phyloP scores from a whole-genome alignment of 2,329 filamentous ascomycete species.

The Chalaropsis ovoidea region DNA sequence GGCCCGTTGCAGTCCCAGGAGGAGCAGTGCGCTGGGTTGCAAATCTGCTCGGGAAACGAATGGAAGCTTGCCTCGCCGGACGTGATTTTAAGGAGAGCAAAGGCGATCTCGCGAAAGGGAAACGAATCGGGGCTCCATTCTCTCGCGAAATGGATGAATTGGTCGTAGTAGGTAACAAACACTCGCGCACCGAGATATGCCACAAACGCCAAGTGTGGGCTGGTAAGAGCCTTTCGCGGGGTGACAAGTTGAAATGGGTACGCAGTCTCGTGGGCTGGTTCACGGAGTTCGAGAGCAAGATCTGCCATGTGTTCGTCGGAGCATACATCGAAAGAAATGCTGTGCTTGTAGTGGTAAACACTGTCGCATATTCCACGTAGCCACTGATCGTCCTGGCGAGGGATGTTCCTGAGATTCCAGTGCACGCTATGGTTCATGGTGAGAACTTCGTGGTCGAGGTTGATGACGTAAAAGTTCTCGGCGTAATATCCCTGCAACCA shows the following conservation, averaged over 20 bases:
- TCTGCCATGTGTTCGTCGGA: slow-evolving; percentile 5
- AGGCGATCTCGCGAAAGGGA: slow-evolving; percentile 27
- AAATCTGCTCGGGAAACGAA: not conserved
- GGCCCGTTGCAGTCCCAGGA: not conserved
- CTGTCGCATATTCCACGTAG: slow-evolving; percentile 15
- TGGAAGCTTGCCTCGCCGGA: not conserved
- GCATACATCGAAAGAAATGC: slow-evolving; percentile 23
- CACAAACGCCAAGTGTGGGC: not conserved
- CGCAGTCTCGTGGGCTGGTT: not conserved
- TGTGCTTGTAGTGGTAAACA: slow-evolving; percentile 22
- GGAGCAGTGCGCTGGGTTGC: not conserved
- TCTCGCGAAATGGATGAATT: slow-evolving; percentile 24
- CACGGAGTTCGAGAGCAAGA: slow-evolving; percentile 24
- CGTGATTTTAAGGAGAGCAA: slow-evolving; percentile 26
- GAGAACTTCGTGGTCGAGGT: slow-evolving; percentile 27
- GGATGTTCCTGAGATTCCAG: slow-evolving; percentile 27
- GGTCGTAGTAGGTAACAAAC: slow-evolving; percentile 19
- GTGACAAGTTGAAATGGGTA: slow-evolving; percentile 18
- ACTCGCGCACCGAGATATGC: not conserved
- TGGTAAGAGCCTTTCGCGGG: not conserved
- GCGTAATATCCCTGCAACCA: not conserved
- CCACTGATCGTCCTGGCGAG: slow-evolving; percentile 25
- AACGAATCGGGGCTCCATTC: slow-evolving; percentile 27
- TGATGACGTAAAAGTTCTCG: not conserved
- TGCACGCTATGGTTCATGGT: slow-evolving; percentile 27